Evolutionary conservation across 1,284 basidiomycete genomes (phyloP), one percentile per base, ranked within the genome.

Genomic region (Puccinia triticina): DNA sequence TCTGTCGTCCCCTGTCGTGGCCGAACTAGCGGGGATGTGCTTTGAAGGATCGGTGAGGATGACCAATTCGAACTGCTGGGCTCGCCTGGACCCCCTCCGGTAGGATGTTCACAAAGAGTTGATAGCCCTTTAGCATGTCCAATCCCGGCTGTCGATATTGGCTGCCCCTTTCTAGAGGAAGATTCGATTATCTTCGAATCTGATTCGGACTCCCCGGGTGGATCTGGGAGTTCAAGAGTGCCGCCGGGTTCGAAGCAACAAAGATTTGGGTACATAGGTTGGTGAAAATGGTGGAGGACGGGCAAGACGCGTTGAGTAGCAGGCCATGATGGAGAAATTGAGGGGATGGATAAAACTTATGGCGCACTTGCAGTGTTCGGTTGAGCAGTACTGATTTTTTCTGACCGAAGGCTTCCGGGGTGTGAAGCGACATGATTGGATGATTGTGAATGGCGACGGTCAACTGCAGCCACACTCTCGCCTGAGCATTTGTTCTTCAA

Each of bases 361-460:
- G 66, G 66, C 66, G 66, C 66, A 69, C 66, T 69, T 69, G 66
- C 66, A 46, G 66, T 43, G n/a, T 29, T 69, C 66, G 66, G 43
- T 43, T 69, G 66, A 32, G 23, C 5, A 46, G n/a, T 29, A n/a
- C 5, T 43, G 14, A 5, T 43, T 69, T 43, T 69, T 48, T 69
- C 66, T 32, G 66, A 43, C 4, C 40, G 18, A 43, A 18, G 18
- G 40, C 43, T 69, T 43, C 40, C 21, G 66, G 43, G 37, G 16
- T 18, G 37, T 26, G 37, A 34, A n/a, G 66, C 37, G 12, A 46
- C 23, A 11, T 21, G 29, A 32, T 23, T 46, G 16, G 43, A 69
- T 69, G 18, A 26, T n/a, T 43, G 37, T 69, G 66, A 48, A 69
- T 46, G 59, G 26, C 26, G 29, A 29, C 26, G 29, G n/a, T 61